Evolutionary conservation across 1,139 yeast genomes (phyloP).

Genomic region (Meyerozyma carpophila): DNA sequence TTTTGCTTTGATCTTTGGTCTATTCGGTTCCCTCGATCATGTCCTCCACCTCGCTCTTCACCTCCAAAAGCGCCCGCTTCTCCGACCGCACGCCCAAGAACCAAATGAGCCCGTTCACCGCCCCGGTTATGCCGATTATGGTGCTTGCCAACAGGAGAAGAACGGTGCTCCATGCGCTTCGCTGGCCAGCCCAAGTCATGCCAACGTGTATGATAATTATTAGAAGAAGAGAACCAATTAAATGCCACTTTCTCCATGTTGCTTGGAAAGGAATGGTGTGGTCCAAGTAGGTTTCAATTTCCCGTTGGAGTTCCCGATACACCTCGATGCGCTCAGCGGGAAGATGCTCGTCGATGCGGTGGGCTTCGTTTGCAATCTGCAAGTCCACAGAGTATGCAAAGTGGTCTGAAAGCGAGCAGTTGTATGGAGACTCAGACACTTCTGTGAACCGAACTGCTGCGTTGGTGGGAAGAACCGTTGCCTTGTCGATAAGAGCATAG

Average conservation of each 20-base stretch:
- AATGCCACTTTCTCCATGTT: slow-evolving; percentile 61
- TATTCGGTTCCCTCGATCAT: slow-evolving; percentile 4
- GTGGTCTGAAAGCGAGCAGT: slow-evolving; percentile 82
- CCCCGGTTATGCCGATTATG: slow-evolving; percentile 58
- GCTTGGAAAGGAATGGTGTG: slow-evolving; percentile 57
- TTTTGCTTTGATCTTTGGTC: no score
- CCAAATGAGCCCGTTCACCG: slow-evolving; percentile 73
- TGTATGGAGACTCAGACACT: slow-evolving; percentile 47
- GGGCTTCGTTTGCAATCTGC: slow-evolving; percentile 5
- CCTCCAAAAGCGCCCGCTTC: slow-evolving; percentile 69
- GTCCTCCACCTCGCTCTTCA: slow-evolving; percentile 54
- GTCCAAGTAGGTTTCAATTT: slow-evolving; percentile 51
- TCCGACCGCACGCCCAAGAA: slow-evolving; percentile 76
- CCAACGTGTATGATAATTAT: slow-evolving; percentile 51
- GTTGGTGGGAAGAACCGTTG: slow-evolving; percentile 43
- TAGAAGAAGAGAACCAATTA: slow-evolving; percentile 47
- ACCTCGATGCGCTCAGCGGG: slow-evolving; percentile 25
- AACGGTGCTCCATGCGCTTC: slow-evolving; percentile 56
- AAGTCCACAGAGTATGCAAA: slow-evolving; percentile 75
- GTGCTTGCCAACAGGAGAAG: slow-evolving; percentile 49
- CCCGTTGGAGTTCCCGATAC: slow-evolving; percentile 51
- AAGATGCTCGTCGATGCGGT: not conserved
- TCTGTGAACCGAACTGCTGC: slow-evolving; percentile 77
- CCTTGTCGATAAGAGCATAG: slow-evolving; percentile 72
- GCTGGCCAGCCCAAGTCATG: slow-evolving; percentile 54